Conservation (phyloP, 2,329 filamentous ascomycete genomes). For the Colletotrichum eremochloae region DNA sequence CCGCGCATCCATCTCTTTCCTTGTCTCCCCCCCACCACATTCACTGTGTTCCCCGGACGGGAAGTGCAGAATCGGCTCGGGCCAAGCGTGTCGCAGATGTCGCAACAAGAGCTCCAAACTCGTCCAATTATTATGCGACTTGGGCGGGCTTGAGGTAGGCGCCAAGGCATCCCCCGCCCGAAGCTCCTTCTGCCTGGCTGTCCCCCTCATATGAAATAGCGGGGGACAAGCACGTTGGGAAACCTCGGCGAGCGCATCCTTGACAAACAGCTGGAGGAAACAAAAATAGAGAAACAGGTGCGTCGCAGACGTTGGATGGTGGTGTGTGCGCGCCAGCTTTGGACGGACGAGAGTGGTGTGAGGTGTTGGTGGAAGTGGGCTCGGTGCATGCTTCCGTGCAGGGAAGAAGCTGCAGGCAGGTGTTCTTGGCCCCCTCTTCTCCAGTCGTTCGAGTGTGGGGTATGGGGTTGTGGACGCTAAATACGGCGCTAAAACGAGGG, state of each 20-base stretch:
- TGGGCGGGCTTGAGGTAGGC: conserved; percentile 12
- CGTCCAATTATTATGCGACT: conserved; percentile 34
- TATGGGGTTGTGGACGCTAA: conserved; percentile 32
- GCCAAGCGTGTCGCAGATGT: conserved; percentile 41
- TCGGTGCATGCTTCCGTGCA: conserved; percentile 36
- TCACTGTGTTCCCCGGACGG: conserved; percentile 24
- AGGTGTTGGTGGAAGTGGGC: conserved; percentile 37
- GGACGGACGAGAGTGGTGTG: conserved; percentile 27
- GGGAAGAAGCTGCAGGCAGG: conserved; percentile 26
- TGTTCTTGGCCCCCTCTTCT: conserved; percentile 19
- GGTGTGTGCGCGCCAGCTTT: conserved; percentile 8
- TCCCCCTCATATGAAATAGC: conserved; percentile 24
- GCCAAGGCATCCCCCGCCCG: conserved; percentile 33
- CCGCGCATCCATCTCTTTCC: conserved; percentile 39
- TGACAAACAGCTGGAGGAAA: conserved; percentile 22
- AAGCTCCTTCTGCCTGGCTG: conserved; percentile 16
- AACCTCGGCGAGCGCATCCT: conserved; percentile 6
- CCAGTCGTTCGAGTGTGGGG: conserved; percentile 36
- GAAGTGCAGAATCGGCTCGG: conserved; percentile 38
- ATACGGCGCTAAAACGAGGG: conserved; percentile 33
- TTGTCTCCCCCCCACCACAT: conserved; percentile 22
- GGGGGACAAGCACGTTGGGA: conserved; percentile 18
- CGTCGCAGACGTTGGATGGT: conserved; percentile 21
- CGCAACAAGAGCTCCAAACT: conserved; percentile 35
- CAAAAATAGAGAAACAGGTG: neutral